Evolutionary conservation across 2,329 filamentous ascomycete genomes (phyloP), one percentile per base, ranked within the genome.

Genomic region (Colletotrichum sp.): DNA sequence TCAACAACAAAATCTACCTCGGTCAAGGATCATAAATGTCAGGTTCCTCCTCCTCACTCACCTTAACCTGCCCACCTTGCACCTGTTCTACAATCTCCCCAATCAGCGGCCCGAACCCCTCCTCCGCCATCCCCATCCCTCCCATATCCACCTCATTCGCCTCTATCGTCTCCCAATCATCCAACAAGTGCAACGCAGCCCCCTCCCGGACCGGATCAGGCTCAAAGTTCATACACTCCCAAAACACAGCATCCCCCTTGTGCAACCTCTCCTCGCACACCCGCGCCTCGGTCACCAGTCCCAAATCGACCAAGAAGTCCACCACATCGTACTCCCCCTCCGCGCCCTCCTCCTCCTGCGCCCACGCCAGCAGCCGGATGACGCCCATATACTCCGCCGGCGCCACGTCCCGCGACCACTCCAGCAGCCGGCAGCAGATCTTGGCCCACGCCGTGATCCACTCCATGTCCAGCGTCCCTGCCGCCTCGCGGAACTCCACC

Each of bases 401-500:
- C 8, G 74, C 76, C 2, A 79, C 77, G 28, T 84, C 76, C 8
- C 77, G 76, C 30, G 81, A 79, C 55, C 82, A 79, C 32, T 82
- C 79, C 25, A 78, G 69, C n/a, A 84, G 39, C 11, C 83, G 82
- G 16, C 80, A 78, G 57, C 83, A 84, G 55, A 87, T 81, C 22
- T 77, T 77, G 16, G 78, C 77, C 85, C 85, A 87, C 4, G 72
- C 77, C 2, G 70, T 66, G 28, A 86, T 79, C 83, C 83, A 86
- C 5, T 79, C 78, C 11, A 82, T 76, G 55, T 85, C 80, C 16
- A 87, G 72, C 5, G 82, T 80, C 1, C 84, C 84, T 8, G 71
- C 77, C 0, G 82, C 85, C 76, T 84, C 82, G 60, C 86, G 84
- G 67, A 84, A 83, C 80, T 87, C 85, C 61, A 87, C 25, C 13